Conservation (phyloP, 495 filamentous ascomycete genomes). For the Trichoderma asperelloides region DNA sequence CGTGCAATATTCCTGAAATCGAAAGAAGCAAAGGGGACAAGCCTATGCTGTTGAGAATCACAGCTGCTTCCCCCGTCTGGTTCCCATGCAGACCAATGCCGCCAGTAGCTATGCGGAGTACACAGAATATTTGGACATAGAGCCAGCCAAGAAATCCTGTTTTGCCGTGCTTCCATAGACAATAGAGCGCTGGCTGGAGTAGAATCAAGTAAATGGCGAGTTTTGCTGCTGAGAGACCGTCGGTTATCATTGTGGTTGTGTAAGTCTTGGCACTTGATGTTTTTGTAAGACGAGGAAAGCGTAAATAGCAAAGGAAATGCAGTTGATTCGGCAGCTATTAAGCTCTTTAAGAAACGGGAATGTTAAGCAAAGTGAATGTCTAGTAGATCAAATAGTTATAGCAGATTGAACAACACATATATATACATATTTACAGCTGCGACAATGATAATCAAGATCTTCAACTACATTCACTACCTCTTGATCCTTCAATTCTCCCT, state of each 20-base stretch:
- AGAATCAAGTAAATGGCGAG: not conserved
- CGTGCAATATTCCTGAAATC: not conserved
- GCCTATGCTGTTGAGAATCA: not conserved
- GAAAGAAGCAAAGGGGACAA: not conserved
- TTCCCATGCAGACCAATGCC: not conserved
- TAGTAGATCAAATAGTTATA: too few species aligned
- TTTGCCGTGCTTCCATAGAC: not conserved
- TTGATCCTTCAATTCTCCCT: too few species aligned
- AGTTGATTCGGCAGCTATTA: not conserved
- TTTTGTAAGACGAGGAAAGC: not conserved
- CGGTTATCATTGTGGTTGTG: not conserved
- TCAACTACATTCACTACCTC: too few species aligned
- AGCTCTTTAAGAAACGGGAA: too few species aligned
- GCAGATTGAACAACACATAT: too few species aligned
- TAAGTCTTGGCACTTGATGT: not conserved
- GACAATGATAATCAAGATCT: too few species aligned
- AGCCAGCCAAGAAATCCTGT: conserved; percentile 1
- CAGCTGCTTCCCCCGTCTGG: not conserved
- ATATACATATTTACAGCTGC: too few species aligned
- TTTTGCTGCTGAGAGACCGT: not conserved
- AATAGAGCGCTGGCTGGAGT: not conserved
- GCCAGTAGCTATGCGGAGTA: not conserved
- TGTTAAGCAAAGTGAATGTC: too few species aligned
- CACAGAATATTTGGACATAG: not conserved
- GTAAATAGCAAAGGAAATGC: not conserved